Evolutionary conservation across 73 alveolate species (phyloP), one percentile per base, ranked within the genome.

Genomic region (Tetrahymena elliotti): DNA sequence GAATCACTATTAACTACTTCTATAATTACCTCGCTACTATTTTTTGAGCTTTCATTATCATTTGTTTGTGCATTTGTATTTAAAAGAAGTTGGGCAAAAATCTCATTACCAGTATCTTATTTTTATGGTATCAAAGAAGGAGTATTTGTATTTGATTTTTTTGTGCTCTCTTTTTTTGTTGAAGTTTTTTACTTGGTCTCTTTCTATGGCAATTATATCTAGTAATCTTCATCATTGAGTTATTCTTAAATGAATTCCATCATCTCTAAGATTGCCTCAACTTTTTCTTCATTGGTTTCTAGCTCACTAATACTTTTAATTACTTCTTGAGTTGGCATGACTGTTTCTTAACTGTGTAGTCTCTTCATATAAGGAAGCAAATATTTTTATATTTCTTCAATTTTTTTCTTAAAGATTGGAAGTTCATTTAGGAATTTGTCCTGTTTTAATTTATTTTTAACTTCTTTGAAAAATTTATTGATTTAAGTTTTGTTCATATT

Each of bases 91-190:
- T 93, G 53, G 6, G 96, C 83, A 37, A 93, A 52, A 7, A 41
- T 95, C 54, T 93, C 94, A 54, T 93, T 68, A 0, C 36, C 36
- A n/a, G 16, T 68, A 2, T 68, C 24, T 22, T 35, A 68, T 3
- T n/a, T n/a, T 27, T 27, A 6, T 3, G 88, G 38, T 27, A 6
- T 18, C 2, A 27, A 68, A 31, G 88, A n/a, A 68, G 88, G 88
- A 3, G 88, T 68, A n/a, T 68, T 68, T 24, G 88, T 24, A 31
- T 68, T 68, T 0, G 88, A 68, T 68, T 68, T 68, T 31, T 68
- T 68, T 27, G n/a, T 1, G 34, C 95, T 53, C 53, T 95, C 53
- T 96, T 93, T 92, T 96, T 93, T 38, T 93, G 88, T 18, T 31
- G 84, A 22, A 68, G n/a, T 33, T 54, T 93, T 41, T 83, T 93